Percentiles rank a stretch among this genome's conserved stretches.
Conservation (phyloP, 1,284 basidiomycete species). For the Irpex sp. region DNA sequence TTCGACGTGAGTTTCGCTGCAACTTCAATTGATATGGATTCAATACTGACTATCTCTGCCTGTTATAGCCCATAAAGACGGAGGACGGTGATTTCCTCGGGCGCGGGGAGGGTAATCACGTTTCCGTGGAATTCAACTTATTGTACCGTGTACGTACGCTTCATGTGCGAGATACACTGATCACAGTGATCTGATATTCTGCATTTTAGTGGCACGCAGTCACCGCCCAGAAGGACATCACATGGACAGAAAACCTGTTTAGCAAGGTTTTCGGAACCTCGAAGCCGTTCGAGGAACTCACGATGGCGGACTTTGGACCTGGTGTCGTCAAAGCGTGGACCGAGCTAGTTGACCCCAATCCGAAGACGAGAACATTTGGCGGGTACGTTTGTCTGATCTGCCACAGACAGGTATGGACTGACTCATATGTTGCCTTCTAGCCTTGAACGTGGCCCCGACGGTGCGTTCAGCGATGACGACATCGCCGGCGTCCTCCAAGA, state of each 20-base stretch:
- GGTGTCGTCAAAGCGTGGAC: constrained; percentile 24
- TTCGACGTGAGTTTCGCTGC: constrained; percentile 40
- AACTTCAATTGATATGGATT: too few relatives aligned
- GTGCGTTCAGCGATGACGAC: constrained; percentile 66
- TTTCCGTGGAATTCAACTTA: constrained; percentile 73
- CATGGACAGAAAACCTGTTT: constrained; percentile 57
- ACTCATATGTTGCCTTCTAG: constrained; percentile 32
- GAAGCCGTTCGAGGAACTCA: constrained; percentile 9
- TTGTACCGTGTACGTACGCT: constrained; percentile 44
- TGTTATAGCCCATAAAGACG: constrained; percentile 41
- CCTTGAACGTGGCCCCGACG: constrained; percentile 47
- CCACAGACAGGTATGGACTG: too few relatives aligned
- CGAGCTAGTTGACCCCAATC: constrained; percentile 30
- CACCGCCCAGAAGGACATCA: constrained; percentile 53
- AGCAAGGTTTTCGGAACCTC: constrained; percentile 34
- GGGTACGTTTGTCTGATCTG: constrained; percentile 34
- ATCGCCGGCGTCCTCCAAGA: constrained; percentile 64
- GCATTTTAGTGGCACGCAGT: constrained; percentile 61
- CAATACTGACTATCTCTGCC: too few relatives aligned
- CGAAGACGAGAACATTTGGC: constrained; percentile 52
- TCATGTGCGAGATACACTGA: not conserved
- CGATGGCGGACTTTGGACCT: constrained; percentile 16
- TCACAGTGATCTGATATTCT: not conserved
- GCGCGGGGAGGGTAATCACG: constrained; percentile 68
- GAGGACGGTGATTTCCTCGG: constrained; percentile 44